These are phyloP conservation scores for Tilletia caries DNA, from an alignment of 1,284 basidiomycete genomes.

Conservation along the genomic window DNA sequence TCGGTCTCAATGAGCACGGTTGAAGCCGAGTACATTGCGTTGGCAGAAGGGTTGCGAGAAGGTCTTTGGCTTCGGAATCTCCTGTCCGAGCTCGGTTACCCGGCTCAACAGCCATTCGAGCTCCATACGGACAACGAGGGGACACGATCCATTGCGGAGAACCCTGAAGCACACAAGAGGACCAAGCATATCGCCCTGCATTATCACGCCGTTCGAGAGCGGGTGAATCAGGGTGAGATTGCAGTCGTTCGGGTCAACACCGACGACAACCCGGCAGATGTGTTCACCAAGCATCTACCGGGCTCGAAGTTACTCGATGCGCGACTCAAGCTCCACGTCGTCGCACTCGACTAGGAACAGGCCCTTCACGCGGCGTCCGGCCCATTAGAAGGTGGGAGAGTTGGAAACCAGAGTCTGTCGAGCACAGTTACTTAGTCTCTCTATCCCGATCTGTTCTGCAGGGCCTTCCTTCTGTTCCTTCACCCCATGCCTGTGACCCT, in stretches of 20 bases:
- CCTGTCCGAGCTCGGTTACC: not conserved
- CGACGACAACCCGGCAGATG: not conserved
- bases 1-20: not conserved
- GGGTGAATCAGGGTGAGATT: not conserved
- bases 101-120: not conserved
- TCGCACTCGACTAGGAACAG: not conserved
- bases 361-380: not conserved
- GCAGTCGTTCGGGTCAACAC: not conserved
- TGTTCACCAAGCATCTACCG: not conserved
- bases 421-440: too few species aligned
- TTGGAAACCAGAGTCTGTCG: not conserved
- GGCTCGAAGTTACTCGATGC: not conserved
- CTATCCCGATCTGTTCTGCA: too few species aligned
- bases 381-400: not conserved
- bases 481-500: too few species aligned
- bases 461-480: too few species aligned
- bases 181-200: not conserved
- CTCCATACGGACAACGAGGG: constrained; percentile 1
- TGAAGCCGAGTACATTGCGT: constrained; percentile 6
- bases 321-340: not conserved
- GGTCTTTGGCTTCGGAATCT: not conserved
- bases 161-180: not conserved
- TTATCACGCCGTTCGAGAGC: not conserved
- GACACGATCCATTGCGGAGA: not conserved
- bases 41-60: not conserved